Evolutionary conservation across 352 stramenopile species (phyloP).

Genomic region (Blastocystis sp.): DNA sequence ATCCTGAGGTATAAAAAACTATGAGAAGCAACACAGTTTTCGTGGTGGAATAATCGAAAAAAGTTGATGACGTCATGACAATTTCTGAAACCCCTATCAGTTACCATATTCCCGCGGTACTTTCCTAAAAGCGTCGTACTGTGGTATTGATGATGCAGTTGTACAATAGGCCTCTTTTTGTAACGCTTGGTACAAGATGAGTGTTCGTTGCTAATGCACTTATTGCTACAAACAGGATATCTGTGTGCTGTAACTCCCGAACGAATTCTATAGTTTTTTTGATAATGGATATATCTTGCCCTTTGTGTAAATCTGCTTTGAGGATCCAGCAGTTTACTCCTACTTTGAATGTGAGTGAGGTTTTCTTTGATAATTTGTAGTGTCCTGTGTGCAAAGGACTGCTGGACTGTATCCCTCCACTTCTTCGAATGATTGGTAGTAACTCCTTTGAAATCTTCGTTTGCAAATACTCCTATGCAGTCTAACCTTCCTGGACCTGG

Average conservation of each 20-base stretch:
- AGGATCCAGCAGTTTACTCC: no score
- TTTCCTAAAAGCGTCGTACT: no score
- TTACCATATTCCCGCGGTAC: background rate
- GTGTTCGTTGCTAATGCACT: background rate
- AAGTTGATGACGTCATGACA: conserved; percentile 24
- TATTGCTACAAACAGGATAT: background rate
- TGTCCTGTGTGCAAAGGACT: no score
- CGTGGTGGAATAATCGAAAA: background rate
- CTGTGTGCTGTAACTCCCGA: no score
- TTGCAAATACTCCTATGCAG: no score
- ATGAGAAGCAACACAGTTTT: background rate
- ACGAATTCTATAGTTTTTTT: background rate
- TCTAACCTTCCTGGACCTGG: no score
- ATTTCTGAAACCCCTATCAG: background rate
- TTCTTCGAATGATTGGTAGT: no score
- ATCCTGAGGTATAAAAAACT: background rate
- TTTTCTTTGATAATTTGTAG: no score
- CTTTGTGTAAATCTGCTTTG: background rate
- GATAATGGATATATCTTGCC: background rate
- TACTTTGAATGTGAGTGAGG: no score
- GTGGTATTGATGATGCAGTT: background rate
- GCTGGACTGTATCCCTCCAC: no score
- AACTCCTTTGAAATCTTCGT: no score
- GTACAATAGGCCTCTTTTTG: background rate
- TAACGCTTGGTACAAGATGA: background rate